These are phyloP conservation scores for Lophiostoma macrostomum DNA, from an alignment of 495 filamentous ascomycete species.

Conservation along the genomic window DNA sequence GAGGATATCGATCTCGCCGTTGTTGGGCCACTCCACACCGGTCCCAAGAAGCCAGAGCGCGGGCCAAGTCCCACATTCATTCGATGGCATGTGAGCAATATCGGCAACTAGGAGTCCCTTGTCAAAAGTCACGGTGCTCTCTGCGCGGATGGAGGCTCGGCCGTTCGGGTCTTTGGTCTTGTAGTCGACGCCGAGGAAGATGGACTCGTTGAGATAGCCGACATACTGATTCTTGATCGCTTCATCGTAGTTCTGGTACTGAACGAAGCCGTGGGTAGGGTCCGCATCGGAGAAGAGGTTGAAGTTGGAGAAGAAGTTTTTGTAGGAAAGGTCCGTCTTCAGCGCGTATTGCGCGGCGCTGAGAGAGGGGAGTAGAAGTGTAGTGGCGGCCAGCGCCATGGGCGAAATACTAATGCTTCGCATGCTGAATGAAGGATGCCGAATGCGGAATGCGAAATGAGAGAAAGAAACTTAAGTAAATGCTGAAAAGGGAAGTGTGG, in stretches of 20 bases:
- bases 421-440: constrained; percentile 2
- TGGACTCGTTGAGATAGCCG: constrained; percentile 23
- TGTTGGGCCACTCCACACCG: constrained; percentile 55
- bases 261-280: constrained; percentile 37
- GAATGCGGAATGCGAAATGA: no score
- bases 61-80: constrained; percentile 36
- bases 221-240: constrained; percentile 20
- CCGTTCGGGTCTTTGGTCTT: constrained; percentile 27
- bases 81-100: constrained; percentile 35
- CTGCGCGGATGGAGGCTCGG: constrained; percentile 33
- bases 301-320: constrained; percentile 54
- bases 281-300: constrained; percentile 44
- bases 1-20: constrained; percentile 44
- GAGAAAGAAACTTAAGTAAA: no score
- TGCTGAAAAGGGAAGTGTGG: background rate
- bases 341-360: constrained; percentile 42
- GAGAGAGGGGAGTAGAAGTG: constrained; percentile 23
- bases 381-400: constrained; percentile 28
- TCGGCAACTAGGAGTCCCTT: constrained; percentile 35
- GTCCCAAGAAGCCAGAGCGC: constrained; percentile 36
- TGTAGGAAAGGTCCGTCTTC: constrained; percentile 46
- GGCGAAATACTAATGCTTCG: background rate
- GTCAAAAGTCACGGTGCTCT: constrained; percentile 30
- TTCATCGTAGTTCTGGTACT: constrained; percentile 28
- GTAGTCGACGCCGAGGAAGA: constrained; percentile 39